A percentile compares a stretch with the other conserved stretches of the same genome.
Conservation (phyloP, 2,329 filamentous ascomycete species). For the Alternaria brassicae region DNA sequence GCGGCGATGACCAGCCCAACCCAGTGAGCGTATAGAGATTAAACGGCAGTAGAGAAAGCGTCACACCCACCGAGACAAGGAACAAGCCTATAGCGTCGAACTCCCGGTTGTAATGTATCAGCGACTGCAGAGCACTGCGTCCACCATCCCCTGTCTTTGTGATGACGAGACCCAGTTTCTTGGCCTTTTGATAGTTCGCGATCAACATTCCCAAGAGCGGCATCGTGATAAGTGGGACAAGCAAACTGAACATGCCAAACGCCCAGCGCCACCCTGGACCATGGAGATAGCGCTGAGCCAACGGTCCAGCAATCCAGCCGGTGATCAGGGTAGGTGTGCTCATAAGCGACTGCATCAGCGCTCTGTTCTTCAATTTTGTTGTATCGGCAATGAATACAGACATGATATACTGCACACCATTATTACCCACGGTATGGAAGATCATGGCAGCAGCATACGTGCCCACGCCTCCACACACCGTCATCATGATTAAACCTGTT, state of each 20-base stretch:
- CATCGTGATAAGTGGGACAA: slow-evolving; percentile 65
- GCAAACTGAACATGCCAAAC: slow-evolving; percentile 69
- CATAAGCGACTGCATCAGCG: slow-evolving; percentile 63
- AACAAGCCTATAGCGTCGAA: slow-evolving; percentile 69
- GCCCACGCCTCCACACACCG: slow-evolving; percentile 64
- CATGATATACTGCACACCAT: slow-evolving; percentile 57
- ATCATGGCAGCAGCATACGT: slow-evolving; percentile 70
- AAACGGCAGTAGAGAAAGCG: slow-evolving; percentile 72
- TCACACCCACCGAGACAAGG: slow-evolving; percentile 65
- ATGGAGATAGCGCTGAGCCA: slow-evolving; percentile 49
- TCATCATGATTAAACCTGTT: slow-evolving; percentile 67
- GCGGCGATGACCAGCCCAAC: slow-evolving; percentile 29
- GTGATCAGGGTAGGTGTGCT: slow-evolving; percentile 31
- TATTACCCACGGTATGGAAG: slow-evolving; percentile 68
- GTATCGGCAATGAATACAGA: slow-evolving; percentile 72
- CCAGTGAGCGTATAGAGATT: slow-evolving; percentile 50
- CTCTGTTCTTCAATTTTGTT: slow-evolving; percentile 68
- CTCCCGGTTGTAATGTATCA: slow-evolving; percentile 63
- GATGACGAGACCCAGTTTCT: slow-evolving; percentile 58
- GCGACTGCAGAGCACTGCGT: slow-evolving; percentile 56
- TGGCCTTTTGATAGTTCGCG: slow-evolving; percentile 66
- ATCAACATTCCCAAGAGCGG: slow-evolving; percentile 65
- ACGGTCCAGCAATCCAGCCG: slow-evolving; percentile 27
- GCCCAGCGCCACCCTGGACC: slow-evolving; percentile 68
- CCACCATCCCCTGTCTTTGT: slow-evolving; percentile 45